These are phyloP conservation scores for Juglanconis sp. DNA, from an alignment of 2,329 filamentous ascomycete genomes.

Conservation along the genomic window DNA sequence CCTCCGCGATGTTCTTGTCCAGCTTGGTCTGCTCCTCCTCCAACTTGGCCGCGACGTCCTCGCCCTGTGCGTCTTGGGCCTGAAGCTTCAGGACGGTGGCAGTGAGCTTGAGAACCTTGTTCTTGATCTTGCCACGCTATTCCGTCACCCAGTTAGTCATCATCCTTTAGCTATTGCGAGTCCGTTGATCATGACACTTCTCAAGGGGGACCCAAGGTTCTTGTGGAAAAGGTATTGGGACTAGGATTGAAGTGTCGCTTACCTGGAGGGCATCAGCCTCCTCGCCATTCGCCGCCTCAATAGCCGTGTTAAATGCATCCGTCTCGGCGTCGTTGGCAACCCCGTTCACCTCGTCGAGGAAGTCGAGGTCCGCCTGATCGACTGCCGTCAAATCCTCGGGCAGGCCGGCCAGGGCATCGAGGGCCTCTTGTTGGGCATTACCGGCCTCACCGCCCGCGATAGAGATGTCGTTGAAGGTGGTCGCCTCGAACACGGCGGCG, in stretches of 20 bases:
- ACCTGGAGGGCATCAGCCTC: constrained; percentile 39
- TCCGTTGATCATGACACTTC: too few relatives aligned
- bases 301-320: constrained; percentile 43
- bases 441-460: constrained; percentile 34
- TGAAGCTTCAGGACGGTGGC: constrained; percentile 41
- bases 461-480: constrained; percentile 34
- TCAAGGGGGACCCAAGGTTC: too few relatives aligned
- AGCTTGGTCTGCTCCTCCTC: constrained; percentile 42
- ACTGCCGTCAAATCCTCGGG: constrained; percentile 35
- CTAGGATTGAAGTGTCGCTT: constrained; percentile 9
- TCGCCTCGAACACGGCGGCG: constrained; percentile 27
- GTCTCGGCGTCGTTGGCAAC: constrained; percentile 44
- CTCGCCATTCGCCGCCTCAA: constrained; percentile 36
- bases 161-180: neutral
- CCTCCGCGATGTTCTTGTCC: constrained; percentile 41
- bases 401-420: constrained; percentile 27
- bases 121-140: constrained; percentile 44
- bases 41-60: constrained; percentile 34
- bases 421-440: constrained; percentile 30
- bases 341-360: constrained; percentile 40
- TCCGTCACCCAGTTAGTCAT: neutral
- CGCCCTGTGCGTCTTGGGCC: constrained; percentile 42
- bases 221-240: neutral
- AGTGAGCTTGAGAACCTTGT: constrained; percentile 48
- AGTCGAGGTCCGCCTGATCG: constrained; percentile 35